phyloP scores from a whole-genome alignment of 805 yeast genomes.

The Metschnikowia chrysomelidarum region DNA sequence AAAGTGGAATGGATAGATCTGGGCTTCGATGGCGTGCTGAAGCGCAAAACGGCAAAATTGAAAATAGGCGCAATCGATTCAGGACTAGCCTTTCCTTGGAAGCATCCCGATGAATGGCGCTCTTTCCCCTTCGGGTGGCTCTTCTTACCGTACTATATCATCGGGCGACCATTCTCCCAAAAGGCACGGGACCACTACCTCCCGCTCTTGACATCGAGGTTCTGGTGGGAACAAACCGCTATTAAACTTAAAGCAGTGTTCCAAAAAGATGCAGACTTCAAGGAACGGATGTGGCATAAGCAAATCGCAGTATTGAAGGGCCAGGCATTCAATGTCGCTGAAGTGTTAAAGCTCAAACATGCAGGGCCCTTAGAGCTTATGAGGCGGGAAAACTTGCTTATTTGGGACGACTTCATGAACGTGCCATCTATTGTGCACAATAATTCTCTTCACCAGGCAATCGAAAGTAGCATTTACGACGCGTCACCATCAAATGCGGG shows the following conservation, averaged over 20 bases:
- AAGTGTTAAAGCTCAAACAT: conserved; percentile 51
- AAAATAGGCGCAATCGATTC: conserved; percentile 73
- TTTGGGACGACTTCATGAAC: conserved; percentile 61
- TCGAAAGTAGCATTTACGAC: conserved; percentile 29
- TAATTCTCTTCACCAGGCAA: conserved; percentile 40
- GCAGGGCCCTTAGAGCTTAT: conserved; percentile 71
- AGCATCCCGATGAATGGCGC: conserved; percentile 80
- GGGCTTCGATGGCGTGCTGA: conserved; percentile 9
- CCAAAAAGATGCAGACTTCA: conserved; percentile 58
- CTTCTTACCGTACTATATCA: conserved; percentile 57
- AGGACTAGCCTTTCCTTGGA: conserved; percentile 76
- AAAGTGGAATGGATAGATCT: conserved; percentile 43
- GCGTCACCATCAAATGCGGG: conserved; percentile 1
- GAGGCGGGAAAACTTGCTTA: conserved; percentile 52
- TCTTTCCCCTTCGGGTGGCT: conserved; percentile 81
- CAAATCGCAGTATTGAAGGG: conserved; percentile 75
- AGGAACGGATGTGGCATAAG: conserved; percentile 61
- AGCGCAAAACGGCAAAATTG: conserved; percentile 21
- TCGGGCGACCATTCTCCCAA: conserved; percentile 65
- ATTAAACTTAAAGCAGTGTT: conserved; percentile 47
- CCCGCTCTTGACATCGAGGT: conserved; percentile 54
- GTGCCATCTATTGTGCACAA: conserved; percentile 41
- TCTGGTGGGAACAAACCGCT: conserved; percentile 71
- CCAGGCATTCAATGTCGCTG: conserved; percentile 74
- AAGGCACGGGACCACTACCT: conserved; percentile 55